Base-by-base conservation (phyloP, 257 asterid species). In the Solanum chmielewskii region DNA sequence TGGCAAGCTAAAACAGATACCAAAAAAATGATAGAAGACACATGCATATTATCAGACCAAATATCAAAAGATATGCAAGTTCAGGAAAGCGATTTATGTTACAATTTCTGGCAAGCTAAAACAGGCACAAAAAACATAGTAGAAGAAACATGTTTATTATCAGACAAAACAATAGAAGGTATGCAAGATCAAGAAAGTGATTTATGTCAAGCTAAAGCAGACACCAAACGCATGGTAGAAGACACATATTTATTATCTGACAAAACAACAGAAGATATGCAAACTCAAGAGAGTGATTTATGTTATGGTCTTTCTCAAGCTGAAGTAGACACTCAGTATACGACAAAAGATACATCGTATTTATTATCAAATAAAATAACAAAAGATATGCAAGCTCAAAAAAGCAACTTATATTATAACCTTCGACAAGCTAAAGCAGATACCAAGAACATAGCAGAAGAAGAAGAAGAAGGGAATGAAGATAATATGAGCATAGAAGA, bases 401-500 rank as follows among this genome's bases (percentile, higher is more conserved):
- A 64, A 11, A 64, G 16, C 18, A 5, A n/a, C 4, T 23, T 62
- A 62, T 62, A 14, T 62, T 62, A n/a, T 1, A 18, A n/a, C 8
- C 18, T n/a, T 3, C 8, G 0, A 1, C 71, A n/a, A 11, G 33
- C 33, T 64, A n/a, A 64, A 64, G 18, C 16, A 64, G 3, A 8
- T 29, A n/a, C 45, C 18, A 33, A 23, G 39, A 60, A 47, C 47
- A 66, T 31, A 10, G 42, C 8, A 37, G 78, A 29, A 2, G 87
- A 49, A 39, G 27, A 25, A 25, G 86, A 84, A 73, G 85, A 80
- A n/a, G 88, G 42, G 23, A 75, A 15, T 39, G 89, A 77, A 8
- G 88, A 81, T 7, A 88, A 82, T 56, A 47, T 89, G 37, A 85
- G 86, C 41, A 89, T 87, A 23, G 92, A 91, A 21, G 92, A 89